phyloP scores from a whole-genome alignment of 1,284 basidiomycete genomes.

The Erythrobasidium hasegawianum region DNA sequence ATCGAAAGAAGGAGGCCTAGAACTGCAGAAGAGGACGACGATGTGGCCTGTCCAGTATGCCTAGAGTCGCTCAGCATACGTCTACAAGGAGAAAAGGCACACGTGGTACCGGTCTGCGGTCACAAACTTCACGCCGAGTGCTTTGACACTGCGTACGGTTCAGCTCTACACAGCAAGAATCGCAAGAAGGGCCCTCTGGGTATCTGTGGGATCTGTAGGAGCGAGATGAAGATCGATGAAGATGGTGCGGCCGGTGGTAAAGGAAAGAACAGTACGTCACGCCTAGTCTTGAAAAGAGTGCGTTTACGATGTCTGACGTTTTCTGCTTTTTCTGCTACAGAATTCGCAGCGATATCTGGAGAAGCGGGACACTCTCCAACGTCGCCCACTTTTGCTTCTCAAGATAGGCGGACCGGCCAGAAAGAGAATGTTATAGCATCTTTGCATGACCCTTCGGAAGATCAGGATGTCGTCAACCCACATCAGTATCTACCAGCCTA shows the following conservation, averaged over 20 bases:
- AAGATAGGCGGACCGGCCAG: constrained; percentile 32
- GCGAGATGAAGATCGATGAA: constrained; percentile 88
- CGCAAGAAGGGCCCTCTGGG: constrained; percentile 70
- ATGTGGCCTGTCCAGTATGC: constrained; percentile 84
- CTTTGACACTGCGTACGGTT: constrained; percentile 91
- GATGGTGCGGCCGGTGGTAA: constrained; percentile 50
- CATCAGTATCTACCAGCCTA: constrained; percentile 30
- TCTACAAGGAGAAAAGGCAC: constrained; percentile 88
- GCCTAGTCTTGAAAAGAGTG: not conserved
- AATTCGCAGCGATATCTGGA: constrained; percentile 45
- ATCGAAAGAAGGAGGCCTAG: not conserved
- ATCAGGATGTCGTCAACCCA: constrained; percentile 42
- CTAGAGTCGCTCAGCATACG: constrained; percentile 77
- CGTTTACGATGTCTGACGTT: not conserved
- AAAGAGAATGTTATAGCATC: not conserved
- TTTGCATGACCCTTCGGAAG: constrained; percentile 36
- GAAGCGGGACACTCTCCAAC: constrained; percentile 11
- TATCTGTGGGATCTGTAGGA: constrained; percentile 91
- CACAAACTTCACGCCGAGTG: constrained; percentile 85
- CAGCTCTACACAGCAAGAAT: constrained; percentile 60
- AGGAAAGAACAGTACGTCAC: constrained; percentile 76
- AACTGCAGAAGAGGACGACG: constrained; percentile 60
- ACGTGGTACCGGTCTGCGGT: constrained; percentile 94
- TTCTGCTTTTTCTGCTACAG: constrained; percentile 28
- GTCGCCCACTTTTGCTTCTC: constrained; percentile 35